These are phyloP conservation scores for Colletotrichum endophyticum DNA, from an alignment of 2,329 filamentous ascomycete genomes.

Conservation along the genomic window DNA sequence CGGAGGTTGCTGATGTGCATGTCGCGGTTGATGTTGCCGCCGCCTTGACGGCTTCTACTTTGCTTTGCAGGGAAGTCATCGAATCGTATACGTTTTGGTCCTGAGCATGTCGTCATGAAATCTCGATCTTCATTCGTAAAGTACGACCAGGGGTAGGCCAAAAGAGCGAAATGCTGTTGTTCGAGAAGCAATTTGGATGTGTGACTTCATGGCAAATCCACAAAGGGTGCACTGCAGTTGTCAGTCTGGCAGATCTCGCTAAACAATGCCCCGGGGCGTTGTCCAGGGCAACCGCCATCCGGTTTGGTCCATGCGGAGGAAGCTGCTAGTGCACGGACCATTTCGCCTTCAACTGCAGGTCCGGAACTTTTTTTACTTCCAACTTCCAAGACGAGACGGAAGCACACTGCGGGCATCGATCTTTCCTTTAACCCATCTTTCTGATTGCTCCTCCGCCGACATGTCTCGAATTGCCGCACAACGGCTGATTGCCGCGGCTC, in stretches of 20 bases:
- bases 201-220: conserved; percentile 5
- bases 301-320: background rate
- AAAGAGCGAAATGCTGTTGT: conserved; percentile 13
- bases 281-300: conserved; percentile 10
- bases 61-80: conserved; percentile 50
- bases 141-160: background rate
- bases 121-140: background rate
- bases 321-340: conserved; percentile 6
- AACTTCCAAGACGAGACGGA: background rate
- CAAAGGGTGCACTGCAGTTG: background rate
- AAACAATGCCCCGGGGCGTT: conserved; percentile 19
- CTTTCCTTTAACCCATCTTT: background rate
- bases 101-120: conserved; percentile 37
- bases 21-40: conserved; percentile 57
- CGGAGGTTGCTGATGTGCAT: conserved; percentile 56
- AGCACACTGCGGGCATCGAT: background rate
- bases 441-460: background rate
- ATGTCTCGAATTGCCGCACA: conserved; percentile 5
- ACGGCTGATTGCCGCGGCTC: background rate
- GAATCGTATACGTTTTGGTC: conserved; percentile 18
- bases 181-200: conserved; percentile 4
- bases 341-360: background rate
- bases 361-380: background rate
- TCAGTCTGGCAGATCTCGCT: conserved; percentile 22
- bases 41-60: conserved; percentile 56